Percentiles rank a stretch among this genome's conserved stretches.
Evolutionary conservation across 2,329 filamentous ascomycete genomes (phyloP).

Genomic region (Hirsutella rhossiliensis): DNA sequence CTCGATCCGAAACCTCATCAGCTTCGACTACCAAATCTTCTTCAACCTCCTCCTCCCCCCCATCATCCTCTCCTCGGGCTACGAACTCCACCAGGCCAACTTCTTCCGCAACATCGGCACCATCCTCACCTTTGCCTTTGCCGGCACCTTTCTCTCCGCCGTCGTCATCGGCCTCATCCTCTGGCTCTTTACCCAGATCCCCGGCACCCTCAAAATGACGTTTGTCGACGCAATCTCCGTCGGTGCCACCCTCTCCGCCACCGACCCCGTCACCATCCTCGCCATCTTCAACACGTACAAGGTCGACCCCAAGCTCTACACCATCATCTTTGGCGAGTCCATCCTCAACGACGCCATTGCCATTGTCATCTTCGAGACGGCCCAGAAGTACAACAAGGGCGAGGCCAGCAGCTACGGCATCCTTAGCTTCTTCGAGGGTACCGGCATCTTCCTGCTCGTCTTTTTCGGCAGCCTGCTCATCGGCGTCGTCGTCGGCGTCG

Average conservation of each 20-base stretch:
- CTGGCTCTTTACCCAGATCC: constrained; percentile 79
- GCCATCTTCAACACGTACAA: constrained; percentile 99
- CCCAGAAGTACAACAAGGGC: constrained; percentile 78
- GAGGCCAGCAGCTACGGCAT: constrained; percentile 61
- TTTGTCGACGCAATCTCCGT: constrained; percentile 96
- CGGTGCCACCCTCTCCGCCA: constrained; percentile 90
- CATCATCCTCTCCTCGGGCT: constrained; percentile 93
- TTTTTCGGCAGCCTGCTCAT: constrained; percentile 93
- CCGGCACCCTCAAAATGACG: constrained; percentile 70
- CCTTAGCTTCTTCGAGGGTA: constrained; percentile 77
- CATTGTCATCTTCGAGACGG: constrained; percentile 96
- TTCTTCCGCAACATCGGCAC: constrained; percentile 98
- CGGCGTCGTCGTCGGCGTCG: constrained; percentile 76
- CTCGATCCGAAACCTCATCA: constrained; percentile 80
- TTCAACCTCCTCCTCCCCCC: constrained; percentile 98
- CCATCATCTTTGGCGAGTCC: constrained; percentile 95
- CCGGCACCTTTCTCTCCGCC: constrained; percentile 91
- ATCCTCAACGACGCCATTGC: constrained; percentile 97
- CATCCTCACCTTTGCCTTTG: constrained; percentile 95
- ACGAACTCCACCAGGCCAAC: constrained; percentile 95
- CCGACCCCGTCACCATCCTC: constrained; percentile 92
- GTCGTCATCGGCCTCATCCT: constrained; percentile 85
- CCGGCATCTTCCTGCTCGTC: constrained; percentile 87
- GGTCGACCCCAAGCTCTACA: constrained; percentile 96
- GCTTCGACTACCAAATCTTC: constrained; percentile 98